Evolutionary conservation across 805 yeast species (phyloP).

Genomic region (Dipodascopsis uninucleata): DNA sequence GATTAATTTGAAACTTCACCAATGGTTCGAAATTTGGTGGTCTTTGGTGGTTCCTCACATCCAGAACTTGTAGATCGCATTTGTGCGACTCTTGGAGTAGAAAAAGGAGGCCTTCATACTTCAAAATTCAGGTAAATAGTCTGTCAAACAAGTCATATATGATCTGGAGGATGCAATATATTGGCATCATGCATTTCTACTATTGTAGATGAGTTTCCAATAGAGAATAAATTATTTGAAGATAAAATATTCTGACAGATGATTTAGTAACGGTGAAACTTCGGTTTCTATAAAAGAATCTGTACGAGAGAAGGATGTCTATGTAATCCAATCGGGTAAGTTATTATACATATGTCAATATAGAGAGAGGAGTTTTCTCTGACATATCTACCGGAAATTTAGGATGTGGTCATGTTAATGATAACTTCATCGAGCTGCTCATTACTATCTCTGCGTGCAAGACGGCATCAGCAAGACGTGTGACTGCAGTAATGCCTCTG

Average conservation of each 20-base stretch:
- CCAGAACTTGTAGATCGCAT: conserved; percentile 71
- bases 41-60: conserved; percentile 88
- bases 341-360: no score
- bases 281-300: conserved; percentile 80
- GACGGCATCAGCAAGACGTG: conserved; percentile 81
- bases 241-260: neutral
- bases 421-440: conserved; percentile 74
- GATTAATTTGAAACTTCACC: neutral
- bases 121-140: conserved; percentile 51
- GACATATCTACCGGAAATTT: no score
- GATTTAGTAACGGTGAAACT: conserved; percentile 82
- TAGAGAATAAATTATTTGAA: neutral
- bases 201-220: neutral
- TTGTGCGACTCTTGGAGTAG: conserved; percentile 72
- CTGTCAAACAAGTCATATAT: no score
- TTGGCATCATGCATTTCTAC: neutral
- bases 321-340: conserved; percentile 64
- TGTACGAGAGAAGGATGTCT: conserved; percentile 94
- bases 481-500: conserved; percentile 86
- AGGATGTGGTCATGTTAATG: conserved; percentile 86
- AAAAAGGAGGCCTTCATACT: conserved; percentile 58
- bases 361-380: neutral
- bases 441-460: conserved; percentile 90
- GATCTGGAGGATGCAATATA: neutral
- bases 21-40: conserved; percentile 74